Percentiles rank a stretch among this genome's conserved stretches.
Evolutionary conservation across 2,329 filamentous ascomycete genomes (phyloP).

Genomic region (Fusarium sp.): DNA sequence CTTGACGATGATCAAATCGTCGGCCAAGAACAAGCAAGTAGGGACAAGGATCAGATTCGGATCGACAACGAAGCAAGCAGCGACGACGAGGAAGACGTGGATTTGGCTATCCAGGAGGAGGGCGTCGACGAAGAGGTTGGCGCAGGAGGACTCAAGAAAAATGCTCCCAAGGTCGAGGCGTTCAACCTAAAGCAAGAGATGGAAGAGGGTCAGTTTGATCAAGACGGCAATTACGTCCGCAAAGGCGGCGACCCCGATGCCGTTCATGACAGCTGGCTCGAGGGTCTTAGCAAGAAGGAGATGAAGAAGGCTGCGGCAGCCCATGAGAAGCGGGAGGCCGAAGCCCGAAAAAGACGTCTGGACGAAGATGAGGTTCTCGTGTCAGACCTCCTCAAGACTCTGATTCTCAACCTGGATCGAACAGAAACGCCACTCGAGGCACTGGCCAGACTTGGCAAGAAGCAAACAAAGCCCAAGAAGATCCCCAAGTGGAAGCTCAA

Average conservation of each 20-base stretch:
- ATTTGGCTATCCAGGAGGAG: conserved; percentile 77
- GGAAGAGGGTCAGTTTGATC: conserved; percentile 93
- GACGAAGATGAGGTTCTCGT: conserved; percentile 81
- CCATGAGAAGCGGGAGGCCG: conserved; percentile 84
- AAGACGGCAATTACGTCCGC: conserved; percentile 89
- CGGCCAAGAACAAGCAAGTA: conserved; percentile 81
- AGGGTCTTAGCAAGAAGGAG: conserved; percentile 92
- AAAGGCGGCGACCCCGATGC: conserved; percentile 91
- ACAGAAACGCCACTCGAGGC: conserved; percentile 92
- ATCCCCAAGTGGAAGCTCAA: conserved; percentile 77
- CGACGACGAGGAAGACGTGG: conserved; percentile 76
- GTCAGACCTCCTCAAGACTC: conserved; percentile 76
- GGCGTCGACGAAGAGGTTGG: conserved; percentile 90
- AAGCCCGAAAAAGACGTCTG: conserved; percentile 76
- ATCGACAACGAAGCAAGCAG: conserved; percentile 67
- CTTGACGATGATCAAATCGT: conserved; percentile 74
- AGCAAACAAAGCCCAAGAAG: conserved; percentile 69
- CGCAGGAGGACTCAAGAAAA: conserved; percentile 88
- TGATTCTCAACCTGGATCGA: conserved; percentile 80
- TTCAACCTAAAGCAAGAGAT: conserved; percentile 94
- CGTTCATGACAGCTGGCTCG: conserved; percentile 90
- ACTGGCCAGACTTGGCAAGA: conserved; percentile 81
- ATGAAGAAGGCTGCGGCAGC: conserved; percentile 90
- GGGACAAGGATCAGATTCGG: conserved; percentile 77
- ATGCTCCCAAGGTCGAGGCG: conserved; percentile 93